A percentile compares a stretch with the other conserved stretches of the same genome.
Conservation (phyloP, 768 basidiomycete species). For the Pulveroboletus sp. region DNA sequence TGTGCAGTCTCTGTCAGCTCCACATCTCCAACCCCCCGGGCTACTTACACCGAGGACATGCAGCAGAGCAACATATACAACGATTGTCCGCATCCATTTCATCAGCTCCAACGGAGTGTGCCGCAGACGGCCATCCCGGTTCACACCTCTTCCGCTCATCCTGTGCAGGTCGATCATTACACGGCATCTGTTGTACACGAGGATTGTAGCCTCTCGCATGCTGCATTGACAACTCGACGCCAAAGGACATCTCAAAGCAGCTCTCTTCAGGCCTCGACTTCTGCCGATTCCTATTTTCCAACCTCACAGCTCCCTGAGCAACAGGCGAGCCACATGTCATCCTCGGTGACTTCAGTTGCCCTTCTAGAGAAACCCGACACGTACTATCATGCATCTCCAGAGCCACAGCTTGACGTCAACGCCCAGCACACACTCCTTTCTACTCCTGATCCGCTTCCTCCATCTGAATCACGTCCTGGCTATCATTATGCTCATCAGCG, state of each 20-base stretch:
- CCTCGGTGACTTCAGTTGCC: conserved; percentile 25
- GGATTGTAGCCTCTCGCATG: conserved; percentile 25
- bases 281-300: conserved; percentile 24
- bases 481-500: conserved; percentile 29
- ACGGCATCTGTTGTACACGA: conserved; percentile 27
- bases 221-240: conserved; percentile 19
- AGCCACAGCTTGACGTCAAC: conserved; percentile 29
- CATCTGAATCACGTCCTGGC: conserved; percentile 24
- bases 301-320: conserved; percentile 22
- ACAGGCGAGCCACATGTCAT: conserved; percentile 22
- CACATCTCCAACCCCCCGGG: conserved; percentile 27
- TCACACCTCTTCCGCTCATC: conserved; percentile 26
- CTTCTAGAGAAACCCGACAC: conserved; percentile 24
- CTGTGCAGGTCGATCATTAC: conserved; percentile 35
- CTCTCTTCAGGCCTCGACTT: conserved; percentile 17
- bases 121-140: conserved; percentile 25
- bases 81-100: conserved; percentile 27
- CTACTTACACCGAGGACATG: conserved; percentile 24
- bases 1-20: conserved; percentile 23
- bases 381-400: conserved; percentile 25
- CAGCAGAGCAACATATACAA: conserved; percentile 18
- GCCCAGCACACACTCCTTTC: conserved; percentile 19
- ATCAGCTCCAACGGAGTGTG: conserved; percentile 29
- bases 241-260: conserved; percentile 14
- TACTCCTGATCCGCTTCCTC: conserved; percentile 28